Conservation (phyloP, 345 rosid species). For the Syzygium aqueum region DNA sequence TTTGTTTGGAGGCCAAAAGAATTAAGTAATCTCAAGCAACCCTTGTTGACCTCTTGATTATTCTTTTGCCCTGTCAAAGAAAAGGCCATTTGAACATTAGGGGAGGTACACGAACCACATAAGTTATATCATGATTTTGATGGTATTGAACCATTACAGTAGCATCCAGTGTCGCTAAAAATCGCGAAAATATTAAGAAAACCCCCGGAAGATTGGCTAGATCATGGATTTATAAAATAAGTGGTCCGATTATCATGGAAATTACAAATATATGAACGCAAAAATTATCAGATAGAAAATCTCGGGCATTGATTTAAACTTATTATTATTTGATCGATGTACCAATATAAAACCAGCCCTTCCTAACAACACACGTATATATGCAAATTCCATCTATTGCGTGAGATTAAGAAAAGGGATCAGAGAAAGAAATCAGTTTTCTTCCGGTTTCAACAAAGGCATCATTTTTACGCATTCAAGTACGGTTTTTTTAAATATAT, state of each 20-base stretch:
- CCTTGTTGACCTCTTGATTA: too few species aligned
- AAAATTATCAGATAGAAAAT: background rate
- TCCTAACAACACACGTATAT: background rate
- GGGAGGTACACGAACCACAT: background rate
- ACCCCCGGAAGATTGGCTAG: background rate
- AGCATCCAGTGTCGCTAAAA: background rate
- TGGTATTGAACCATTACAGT: too few species aligned
- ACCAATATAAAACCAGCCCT: background rate
- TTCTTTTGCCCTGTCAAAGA: background rate
- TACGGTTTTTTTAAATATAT: background rate
- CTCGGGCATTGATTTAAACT: background rate
- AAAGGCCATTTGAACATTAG: background rate
- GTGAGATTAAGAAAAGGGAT: background rate
- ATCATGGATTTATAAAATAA: background rate
- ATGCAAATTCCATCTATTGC: background rate
- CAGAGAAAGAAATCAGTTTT: background rate
- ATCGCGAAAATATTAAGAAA: background rate
- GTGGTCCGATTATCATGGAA: background rate
- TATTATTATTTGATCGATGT: too few species aligned
- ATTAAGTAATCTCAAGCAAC: background rate
- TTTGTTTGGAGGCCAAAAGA: background rate
- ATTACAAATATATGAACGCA: too few species aligned
- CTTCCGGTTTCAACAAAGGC: background rate
- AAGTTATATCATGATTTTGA: background rate
- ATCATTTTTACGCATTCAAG: background rate